A percentile compares a stretch with the other conserved stretches of the same genome.
Conservation (phyloP, 164 flowering plant genomes). For the Nymphaea thermarum region DNA sequence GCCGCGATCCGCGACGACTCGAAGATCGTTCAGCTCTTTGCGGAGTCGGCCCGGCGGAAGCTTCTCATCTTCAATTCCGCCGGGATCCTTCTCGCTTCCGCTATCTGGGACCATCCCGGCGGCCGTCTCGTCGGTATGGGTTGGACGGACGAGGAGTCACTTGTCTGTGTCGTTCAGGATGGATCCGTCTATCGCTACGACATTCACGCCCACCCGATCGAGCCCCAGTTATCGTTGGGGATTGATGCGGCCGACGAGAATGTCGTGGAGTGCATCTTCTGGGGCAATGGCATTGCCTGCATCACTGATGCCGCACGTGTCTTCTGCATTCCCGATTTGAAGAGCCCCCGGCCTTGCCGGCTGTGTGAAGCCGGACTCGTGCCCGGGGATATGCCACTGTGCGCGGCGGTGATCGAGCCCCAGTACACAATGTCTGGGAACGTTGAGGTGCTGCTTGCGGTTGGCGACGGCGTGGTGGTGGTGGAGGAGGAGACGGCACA, state of each 20-base stretch:
- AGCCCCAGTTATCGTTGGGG: conserved; percentile 56
- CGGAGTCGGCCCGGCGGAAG: conserved; percentile 85
- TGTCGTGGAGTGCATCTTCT: conserved; percentile 84
- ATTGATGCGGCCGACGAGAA: conserved; percentile 67
- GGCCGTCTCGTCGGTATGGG: conserved; percentile 75
- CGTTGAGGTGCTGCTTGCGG: conserved; percentile 78
- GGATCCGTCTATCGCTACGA: conserved; percentile 63
- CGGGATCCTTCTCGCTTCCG: conserved; percentile 55
- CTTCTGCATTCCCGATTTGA: conserved; percentile 66
- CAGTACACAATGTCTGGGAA: conserved; percentile 82
- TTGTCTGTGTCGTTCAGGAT: conserved; percentile 79
- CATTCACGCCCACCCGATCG: conserved; percentile 48
- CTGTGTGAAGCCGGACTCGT: conserved; percentile 47
- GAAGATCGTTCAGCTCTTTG: conserved; percentile 86
- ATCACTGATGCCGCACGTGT: conserved; percentile 52
- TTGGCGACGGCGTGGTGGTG: conserved; percentile 41
- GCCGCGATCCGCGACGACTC: conserved; percentile 94
- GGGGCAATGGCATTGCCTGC: conserved; percentile 88
- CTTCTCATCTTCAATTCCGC: conserved; percentile 83
- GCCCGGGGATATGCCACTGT: conserved; percentile 52
- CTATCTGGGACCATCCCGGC: conserved; percentile 81
- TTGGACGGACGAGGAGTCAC: conserved; percentile 80
- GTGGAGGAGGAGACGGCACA: conserved; percentile 67
- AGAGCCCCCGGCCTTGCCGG: conserved; percentile 38
- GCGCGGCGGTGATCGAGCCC: conserved; percentile 87